A percentile compares a stretch with the other conserved stretches of the same genome.
Conservation (phyloP, 305 asterid species). For the Solanum chacoense region DNA sequence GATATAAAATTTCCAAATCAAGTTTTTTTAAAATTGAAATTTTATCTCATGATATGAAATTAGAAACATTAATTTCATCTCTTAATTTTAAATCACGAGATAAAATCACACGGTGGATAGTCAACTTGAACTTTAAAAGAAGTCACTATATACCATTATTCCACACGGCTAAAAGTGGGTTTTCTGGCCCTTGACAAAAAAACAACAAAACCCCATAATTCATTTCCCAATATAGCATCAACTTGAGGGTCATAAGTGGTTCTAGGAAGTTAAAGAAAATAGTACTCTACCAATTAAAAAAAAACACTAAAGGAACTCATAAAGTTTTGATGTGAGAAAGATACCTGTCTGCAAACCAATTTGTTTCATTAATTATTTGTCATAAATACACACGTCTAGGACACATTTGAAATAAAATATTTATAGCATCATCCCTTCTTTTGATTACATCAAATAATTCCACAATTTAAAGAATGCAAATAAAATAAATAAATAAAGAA, state of each 20-base stretch:
- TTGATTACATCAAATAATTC: background rate
- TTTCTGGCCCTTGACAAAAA: background rate
- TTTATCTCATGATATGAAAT: background rate
- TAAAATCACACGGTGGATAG: no score
- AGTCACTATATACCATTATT: background rate
- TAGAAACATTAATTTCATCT: no score
- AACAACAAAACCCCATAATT: background rate
- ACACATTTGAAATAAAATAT: background rate
- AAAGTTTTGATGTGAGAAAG: background rate
- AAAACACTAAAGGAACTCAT: background rate
- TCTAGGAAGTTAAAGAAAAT: background rate
- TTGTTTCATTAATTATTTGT: background rate
- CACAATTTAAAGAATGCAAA: background rate
- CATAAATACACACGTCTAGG: background rate
- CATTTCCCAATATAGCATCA: background rate
- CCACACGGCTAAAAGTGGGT: background rate
- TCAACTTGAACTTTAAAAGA: background rate
- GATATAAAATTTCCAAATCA: no score
- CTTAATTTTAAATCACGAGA: background rate
- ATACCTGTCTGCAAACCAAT: background rate
- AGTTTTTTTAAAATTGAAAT: background rate
- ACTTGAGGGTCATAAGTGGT: background rate
- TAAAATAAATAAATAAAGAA: no score
- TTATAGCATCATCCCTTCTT: background rate
- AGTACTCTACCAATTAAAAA: background rate